Evolutionary conservation across 2,329 filamentous ascomycete species (phyloP).

Genomic region (Penicillium paneum): DNA sequence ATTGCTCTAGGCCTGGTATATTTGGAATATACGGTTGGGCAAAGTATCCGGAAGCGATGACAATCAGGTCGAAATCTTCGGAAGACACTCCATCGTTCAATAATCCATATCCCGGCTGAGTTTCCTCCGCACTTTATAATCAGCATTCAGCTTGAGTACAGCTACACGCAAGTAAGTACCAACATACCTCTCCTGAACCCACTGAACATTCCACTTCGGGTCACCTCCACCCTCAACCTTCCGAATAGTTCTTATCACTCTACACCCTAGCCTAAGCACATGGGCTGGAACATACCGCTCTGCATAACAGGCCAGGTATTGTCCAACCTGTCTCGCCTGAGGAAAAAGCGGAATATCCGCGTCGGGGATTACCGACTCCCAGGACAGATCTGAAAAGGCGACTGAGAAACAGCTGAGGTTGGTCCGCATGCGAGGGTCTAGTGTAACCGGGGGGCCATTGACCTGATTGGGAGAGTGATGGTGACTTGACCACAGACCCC

Average conservation of each 20-base stretch:
- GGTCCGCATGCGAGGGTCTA: constrained; percentile 57
- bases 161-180: background rate
- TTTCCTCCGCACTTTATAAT: background rate
- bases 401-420: constrained; percentile 79
- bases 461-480: background rate
- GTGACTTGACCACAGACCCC: constrained; percentile 69
- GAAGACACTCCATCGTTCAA: constrained; percentile 8
- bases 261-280: constrained; percentile 51
- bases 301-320: constrained; percentile 66
- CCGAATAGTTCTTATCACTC: constrained; percentile 31
- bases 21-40: constrained; percentile 57
- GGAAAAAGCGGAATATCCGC: constrained; percentile 61
- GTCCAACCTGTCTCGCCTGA: constrained; percentile 71
- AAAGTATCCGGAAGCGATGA: constrained; percentile 76
- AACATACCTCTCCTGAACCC: constrained; percentile 20
- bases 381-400: constrained; percentile 60
- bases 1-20: constrained; percentile 32
- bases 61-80: constrained; percentile 62
- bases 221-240: constrained; percentile 13
- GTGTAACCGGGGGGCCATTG: constrained; percentile 20
- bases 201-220: constrained; percentile 43
- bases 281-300: constrained; percentile 53
- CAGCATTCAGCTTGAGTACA: background rate
- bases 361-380: constrained; percentile 52
- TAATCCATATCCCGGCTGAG: background rate